Conservation (phyloP, 1,284 basidiomycete species). For the Farysia itapuensis region DNA sequence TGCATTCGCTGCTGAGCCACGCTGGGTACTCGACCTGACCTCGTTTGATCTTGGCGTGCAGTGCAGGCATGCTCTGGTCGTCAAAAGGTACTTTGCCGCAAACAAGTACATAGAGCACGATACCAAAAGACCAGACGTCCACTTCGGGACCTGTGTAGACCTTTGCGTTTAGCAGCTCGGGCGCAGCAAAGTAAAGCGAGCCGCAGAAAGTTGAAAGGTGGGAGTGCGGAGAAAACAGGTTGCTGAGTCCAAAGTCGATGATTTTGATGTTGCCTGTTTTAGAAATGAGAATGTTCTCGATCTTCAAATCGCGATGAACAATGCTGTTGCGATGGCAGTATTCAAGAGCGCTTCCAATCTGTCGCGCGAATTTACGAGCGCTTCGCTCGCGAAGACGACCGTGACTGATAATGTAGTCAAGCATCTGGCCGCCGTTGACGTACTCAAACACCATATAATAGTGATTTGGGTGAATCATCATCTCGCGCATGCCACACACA, state of each 20-base stretch:
- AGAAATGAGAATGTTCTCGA: constrained; percentile 98
- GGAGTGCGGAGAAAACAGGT: constrained; percentile 81
- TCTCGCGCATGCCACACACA: constrained; percentile 98
- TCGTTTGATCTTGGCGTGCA: constrained; percentile 98
- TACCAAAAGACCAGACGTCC: constrained; percentile 98
- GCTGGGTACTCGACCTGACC: constrained; percentile 95
- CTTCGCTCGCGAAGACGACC: constrained; percentile 92
- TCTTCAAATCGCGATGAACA: constrained; percentile 97
- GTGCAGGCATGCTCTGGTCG: constrained; percentile 96
- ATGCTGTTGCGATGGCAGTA: constrained; percentile 98
- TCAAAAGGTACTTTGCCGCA: constrained; percentile 99
- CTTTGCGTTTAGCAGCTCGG: constrained; percentile 92
- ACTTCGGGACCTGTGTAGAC: constrained; percentile 97
- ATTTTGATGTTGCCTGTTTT: constrained; percentile 99
- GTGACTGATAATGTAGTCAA: constrained; percentile 99
- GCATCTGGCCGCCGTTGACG: constrained; percentile 97
- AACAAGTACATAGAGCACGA: constrained; percentile 94
- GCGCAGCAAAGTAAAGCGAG: constrained; percentile 95
- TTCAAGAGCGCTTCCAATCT: constrained; percentile 91
- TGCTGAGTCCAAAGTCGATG: constrained; percentile 97
- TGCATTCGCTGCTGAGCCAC: constrained; percentile 95
- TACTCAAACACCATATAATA: constrained; percentile 99
- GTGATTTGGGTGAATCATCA: constrained; percentile 68
- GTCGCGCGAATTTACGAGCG: constrained; percentile 92
- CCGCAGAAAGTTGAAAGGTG: constrained; percentile 95